phyloP scores from a whole-genome alignment of 208 protist genomes.

The Angomonas ambiguus region DNA sequence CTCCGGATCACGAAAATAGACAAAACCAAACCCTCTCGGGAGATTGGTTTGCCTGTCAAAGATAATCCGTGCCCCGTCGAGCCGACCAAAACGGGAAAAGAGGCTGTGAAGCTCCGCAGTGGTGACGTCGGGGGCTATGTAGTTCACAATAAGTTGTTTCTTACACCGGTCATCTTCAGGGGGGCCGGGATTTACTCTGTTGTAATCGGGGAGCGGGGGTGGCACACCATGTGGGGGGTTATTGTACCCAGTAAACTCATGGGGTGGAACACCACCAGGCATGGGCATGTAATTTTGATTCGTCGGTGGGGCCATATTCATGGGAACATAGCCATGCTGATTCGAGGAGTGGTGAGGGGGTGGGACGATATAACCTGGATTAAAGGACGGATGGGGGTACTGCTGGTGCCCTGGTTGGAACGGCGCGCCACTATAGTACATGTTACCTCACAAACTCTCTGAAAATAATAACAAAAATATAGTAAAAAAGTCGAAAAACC shows the following conservation, averaged over 20 bases:
- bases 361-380: slow-evolving; percentile 30
- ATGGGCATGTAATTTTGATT: slow-evolving; percentile 32
- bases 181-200: slow-evolving; percentile 29
- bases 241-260: background rate
- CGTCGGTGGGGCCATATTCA: slow-evolving; percentile 32
- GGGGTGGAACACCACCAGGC: background rate
- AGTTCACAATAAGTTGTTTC: slow-evolving; percentile 84
- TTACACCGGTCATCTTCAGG: slow-evolving; percentile 57
- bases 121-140: slow-evolving; percentile 59
- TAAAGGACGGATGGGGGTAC: slow-evolving; percentile 27
- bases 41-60: slow-evolving; percentile 67
- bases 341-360: slow-evolving; percentile 30
- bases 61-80: slow-evolving; percentile 67
- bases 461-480: slow-evolving; percentile 9
- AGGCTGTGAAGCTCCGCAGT: slow-evolving; percentile 52
- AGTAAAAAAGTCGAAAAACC: slow-evolving; percentile 11
- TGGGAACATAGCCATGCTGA: slow-evolving; percentile 26
- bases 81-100: slow-evolving; percentile 64
- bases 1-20: slow-evolving; percentile 63
- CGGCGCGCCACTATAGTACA: background rate
- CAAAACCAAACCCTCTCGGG: slow-evolving; percentile 69
- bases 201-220: slow-evolving; percentile 7
- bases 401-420: slow-evolving; percentile 36
- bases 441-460: background rate
- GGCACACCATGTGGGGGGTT: background rate